Percentiles rank a stretch among this genome's conserved stretches.
Evolutionary conservation across 2,329 filamentous ascomycete genomes (phyloP).

Genomic region (Talaromyces sp.): DNA sequence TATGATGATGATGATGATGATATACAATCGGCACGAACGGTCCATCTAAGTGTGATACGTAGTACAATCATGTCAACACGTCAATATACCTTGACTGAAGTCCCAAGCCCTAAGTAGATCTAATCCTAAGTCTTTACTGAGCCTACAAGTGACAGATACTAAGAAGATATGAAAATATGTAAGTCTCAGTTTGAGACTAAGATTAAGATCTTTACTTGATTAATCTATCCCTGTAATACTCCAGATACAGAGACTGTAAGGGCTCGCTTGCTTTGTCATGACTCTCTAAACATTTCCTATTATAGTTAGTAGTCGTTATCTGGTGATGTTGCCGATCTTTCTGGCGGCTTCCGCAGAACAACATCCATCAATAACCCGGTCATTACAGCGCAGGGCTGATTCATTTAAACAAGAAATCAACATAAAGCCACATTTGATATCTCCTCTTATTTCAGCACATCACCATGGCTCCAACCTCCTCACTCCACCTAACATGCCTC

Average conservation of each 20-base stretch:
- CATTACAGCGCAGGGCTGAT: too few species aligned
- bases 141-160: too few species aligned
- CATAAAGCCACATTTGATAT: too few species aligned
- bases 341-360: not conserved
- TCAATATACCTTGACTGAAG: not conserved
- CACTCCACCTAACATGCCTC: not conserved
- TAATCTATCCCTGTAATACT: too few species aligned
- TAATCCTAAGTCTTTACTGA: not conserved
- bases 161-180: too few species aligned
- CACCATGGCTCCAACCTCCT: not conserved
- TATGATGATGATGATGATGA: not conserved
- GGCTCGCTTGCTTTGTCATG: not conserved
- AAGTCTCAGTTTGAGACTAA: not conserved
- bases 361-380: too few species aligned
- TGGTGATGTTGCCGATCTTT: not conserved
- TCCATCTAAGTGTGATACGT: not conserved
- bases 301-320: not conserved
- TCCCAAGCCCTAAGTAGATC: not conserved
- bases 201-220: not conserved
- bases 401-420: too few species aligned
- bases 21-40: not conserved
- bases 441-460: too few species aligned
- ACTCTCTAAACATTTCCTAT: not conserved
- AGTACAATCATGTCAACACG: not conserved
- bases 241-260: not conserved